Base-by-base conservation (phyloP, 169 alveolate genomes). In the Toxoplasma gondii region DNA sequence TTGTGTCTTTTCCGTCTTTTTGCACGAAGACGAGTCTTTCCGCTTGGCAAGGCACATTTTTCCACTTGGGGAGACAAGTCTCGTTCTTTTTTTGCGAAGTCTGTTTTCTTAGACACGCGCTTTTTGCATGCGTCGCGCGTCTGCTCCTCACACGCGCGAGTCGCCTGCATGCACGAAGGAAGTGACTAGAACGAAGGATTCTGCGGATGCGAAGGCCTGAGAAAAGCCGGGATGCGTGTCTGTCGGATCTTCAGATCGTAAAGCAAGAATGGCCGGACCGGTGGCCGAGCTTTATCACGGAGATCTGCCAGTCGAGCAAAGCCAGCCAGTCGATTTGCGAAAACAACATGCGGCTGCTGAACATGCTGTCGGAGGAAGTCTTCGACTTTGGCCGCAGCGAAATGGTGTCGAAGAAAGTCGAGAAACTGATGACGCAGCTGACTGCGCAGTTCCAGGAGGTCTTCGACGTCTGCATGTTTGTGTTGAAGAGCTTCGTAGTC, bases 201-300 rank as follows among this genome's bases (percentile, higher is more conserved):
- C n/a, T n/a, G n/a, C n/a, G n/a, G n/a, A n/a, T n/a, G n/a, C n/a
- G n/a, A n/a, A n/a, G n/a, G n/a, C n/a, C n/a, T n/a, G n/a, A n/a
- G n/a, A n/a, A n/a, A n/a, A n/a, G n/a, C n/a, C 34, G 95, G 97
- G 97, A 82, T 96, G 98, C 27, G 94, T 64, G 74, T 10, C 74
- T 64, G 24, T 64, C 58, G 22, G 22, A 96, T 95, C 97, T 93
- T 95, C 97, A 95, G 98, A 98, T 69, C 98, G 99, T 34, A 98
- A 98, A 94, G 91, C 97, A 98, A 94, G 99, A 99, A 96, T 99
- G 99, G 99, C 99, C 99, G 4, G 99, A 99, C 19, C 97, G 99
- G 22, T 99, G 99, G 99, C 98, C 98, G 88, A 97, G 98, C 92
- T 99, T 99, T 94, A 99, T 99, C n/a, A 98, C 99, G 31, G 99